These are phyloP conservation scores for Leavenworthia alabamica DNA, from an alignment of 345 rosid species.

Conservation along the genomic window DNA sequence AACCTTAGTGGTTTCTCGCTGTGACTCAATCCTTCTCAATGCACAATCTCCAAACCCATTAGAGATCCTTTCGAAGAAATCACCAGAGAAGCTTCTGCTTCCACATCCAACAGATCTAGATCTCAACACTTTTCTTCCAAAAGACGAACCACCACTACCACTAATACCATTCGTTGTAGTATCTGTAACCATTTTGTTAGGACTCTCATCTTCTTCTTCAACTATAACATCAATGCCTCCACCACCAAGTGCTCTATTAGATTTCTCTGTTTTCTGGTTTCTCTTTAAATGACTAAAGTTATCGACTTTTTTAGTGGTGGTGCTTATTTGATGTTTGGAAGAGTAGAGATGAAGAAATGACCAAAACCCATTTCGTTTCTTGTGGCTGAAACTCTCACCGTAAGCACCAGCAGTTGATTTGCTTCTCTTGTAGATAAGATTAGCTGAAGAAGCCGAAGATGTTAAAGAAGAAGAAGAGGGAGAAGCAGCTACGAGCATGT, in stretches of 20 bases:
- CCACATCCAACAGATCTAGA: slow-evolving; percentile 99
- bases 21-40: slow-evolving; percentile 91
- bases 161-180: slow-evolving; percentile 11
- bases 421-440: slow-evolving; percentile 69
- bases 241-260: slow-evolving; percentile 9
- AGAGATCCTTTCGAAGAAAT: slow-evolving; percentile 90
- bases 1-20: slow-evolving; percentile 51
- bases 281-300: slow-evolving; percentile 22
- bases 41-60: slow-evolving; percentile 96
- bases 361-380: slow-evolving; percentile 83
- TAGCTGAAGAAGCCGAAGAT: slow-evolving; percentile 33
- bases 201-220: slow-evolving; percentile 29
- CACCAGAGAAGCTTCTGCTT: slow-evolving; percentile 97
- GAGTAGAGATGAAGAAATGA: slow-evolving; percentile 63
- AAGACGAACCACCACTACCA: slow-evolving; percentile 41
- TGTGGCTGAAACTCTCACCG: slow-evolving; percentile 33
- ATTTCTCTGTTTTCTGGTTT: slow-evolving; percentile 13
- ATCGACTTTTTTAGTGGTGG: slow-evolving; percentile 16
- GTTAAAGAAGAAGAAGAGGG: slow-evolving; percentile 33
- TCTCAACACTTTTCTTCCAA: slow-evolving; percentile 89
- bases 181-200: slow-evolving; percentile 20
- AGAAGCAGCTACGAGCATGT: slow-evolving; percentile 37
- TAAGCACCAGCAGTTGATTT: slow-evolving; percentile 47
- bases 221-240: slow-evolving; percentile 26
- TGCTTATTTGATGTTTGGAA: slow-evolving; percentile 24